Conservation (phyloP, 2,329 filamentous ascomycete genomes). For the Aspergillus sojae region DNA sequence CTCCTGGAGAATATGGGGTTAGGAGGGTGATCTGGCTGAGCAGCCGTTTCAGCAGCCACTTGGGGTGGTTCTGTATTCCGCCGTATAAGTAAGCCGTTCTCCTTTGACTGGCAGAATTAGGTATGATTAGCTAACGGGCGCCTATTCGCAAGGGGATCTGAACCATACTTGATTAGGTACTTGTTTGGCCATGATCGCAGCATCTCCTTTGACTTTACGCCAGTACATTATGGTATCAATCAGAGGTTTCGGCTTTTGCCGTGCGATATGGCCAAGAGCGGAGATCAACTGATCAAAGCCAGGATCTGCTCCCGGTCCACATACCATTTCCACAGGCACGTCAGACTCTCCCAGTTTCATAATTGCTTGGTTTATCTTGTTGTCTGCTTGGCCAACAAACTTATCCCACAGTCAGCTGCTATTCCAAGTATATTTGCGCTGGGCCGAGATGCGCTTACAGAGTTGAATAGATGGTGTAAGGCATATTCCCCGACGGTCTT, state of each 20-base stretch:
- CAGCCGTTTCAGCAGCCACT: constrained; percentile 36
- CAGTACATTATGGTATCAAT: constrained; percentile 98
- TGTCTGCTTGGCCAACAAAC: constrained; percentile 96
- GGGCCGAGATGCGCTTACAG: constrained; percentile 57
- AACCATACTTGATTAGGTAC: constrained; percentile 34
- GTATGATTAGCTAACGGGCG: constrained; percentile 7
- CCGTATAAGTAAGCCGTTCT: constrained; percentile 58
- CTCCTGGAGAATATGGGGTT: constrained; percentile 54
- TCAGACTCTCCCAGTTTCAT: constrained; percentile 77
- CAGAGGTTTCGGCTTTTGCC: constrained; percentile 88
- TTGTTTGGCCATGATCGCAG: constrained; percentile 68
- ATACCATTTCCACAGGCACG: constrained; percentile 83
- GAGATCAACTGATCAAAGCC: constrained; percentile 92
- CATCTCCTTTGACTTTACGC: constrained; percentile 94
- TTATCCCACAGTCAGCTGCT: constrained; percentile 43
- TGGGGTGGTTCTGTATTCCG: constrained; percentile 75
- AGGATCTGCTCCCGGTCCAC: constrained; percentile 83
- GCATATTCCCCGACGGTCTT: constrained; percentile 99
- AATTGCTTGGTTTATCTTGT: constrained; percentile 89
- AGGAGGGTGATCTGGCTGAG: constrained; percentile 29
- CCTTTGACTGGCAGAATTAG: constrained; percentile 25
- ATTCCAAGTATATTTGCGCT: background rate
- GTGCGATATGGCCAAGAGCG: constrained; percentile 90
- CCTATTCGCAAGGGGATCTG: background rate
- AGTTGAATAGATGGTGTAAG: constrained; percentile 92